A percentile compares a stretch with the other conserved stretches of the same genome.
Conservation (phyloP, 768 basidiomycete genomes). For the Amanita rubescens region DNA sequence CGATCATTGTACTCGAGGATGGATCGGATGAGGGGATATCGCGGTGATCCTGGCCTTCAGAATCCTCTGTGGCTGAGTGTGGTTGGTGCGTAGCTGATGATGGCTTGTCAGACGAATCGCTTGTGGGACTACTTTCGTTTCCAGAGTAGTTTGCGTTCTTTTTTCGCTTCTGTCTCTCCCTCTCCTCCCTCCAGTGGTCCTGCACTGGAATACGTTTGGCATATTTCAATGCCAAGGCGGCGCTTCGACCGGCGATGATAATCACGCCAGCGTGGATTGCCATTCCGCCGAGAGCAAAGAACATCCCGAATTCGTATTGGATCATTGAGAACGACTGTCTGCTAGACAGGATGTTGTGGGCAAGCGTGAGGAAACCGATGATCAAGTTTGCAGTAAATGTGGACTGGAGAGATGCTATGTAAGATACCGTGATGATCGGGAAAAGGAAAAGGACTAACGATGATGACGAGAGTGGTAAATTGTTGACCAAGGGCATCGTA, state of each 20-base stretch:
- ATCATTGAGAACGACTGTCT: not conserved
- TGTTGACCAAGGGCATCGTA: slow-evolving; percentile 6
- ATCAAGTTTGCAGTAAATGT: slow-evolving; percentile 7
- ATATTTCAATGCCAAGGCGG: slow-evolving; percentile 1
- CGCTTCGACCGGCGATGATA: slow-evolving; percentile 3
- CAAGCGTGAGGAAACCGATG: slow-evolving; percentile 3
- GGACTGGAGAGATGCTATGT: not conserved
- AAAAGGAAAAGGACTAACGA: not conserved
- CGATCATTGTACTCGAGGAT: not conserved
- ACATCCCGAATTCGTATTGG: slow-evolving; percentile 1
- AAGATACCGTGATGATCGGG: not conserved
- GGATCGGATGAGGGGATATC: not conserved
- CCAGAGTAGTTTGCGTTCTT: not conserved
- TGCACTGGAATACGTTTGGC: not conserved
- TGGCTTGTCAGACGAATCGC: not conserved
- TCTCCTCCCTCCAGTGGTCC: not conserved
- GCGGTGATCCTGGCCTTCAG: not conserved
- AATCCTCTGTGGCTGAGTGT: not conserved
- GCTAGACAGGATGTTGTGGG: not conserved
- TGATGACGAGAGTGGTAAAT: slow-evolving; percentile 6
- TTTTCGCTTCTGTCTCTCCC: not conserved
- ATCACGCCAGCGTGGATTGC: slow-evolving; percentile 5
- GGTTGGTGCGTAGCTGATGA: too few relatives aligned
- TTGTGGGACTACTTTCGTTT: not conserved
- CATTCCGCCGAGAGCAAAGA: not conserved